Percentiles rank a stretch among this genome's conserved stretches.
These are phyloP conservation scores for Kodamaea ohmeri DNA, from an alignment of 1,139 yeast species.

Conservation along the genomic window DNA sequence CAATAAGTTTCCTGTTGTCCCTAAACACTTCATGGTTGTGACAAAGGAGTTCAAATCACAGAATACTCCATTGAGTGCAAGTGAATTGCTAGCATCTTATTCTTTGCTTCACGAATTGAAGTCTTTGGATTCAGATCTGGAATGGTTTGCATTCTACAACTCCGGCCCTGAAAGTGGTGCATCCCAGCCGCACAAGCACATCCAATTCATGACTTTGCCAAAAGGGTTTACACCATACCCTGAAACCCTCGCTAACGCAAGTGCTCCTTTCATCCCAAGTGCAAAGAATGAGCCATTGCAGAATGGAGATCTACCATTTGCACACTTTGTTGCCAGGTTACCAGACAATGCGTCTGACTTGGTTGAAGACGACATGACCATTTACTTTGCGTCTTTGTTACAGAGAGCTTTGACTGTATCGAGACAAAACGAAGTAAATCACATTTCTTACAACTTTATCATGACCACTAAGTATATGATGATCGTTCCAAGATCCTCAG, in stretches of 20 bases:
- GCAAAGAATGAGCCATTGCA: conserved; percentile 57
- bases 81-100: conserved; percentile 61
- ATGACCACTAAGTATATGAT: conserved; percentile 82
- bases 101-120: conserved; percentile 41
- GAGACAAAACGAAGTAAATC: conserved; percentile 46
- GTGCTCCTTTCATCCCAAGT: conserved; percentile 55
- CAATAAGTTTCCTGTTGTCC: conserved; percentile 83
- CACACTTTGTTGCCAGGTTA: conserved; percentile 74
- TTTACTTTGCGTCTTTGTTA: conserved; percentile 67
- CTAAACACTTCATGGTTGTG: conserved; percentile 73
- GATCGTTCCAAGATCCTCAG: conserved; percentile 71
- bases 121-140: conserved; percentile 21
- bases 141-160: conserved; percentile 77
- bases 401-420: conserved; percentile 67
- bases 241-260: conserved; percentile 46
- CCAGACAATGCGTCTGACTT: conserved; percentile 39
- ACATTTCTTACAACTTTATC: conserved; percentile 71
- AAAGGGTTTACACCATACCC: conserved; percentile 55
- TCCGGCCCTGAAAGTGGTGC: conserved; percentile 89
- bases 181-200: conserved; percentile 87
- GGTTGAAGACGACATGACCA: conserved; percentile 53
- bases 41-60: conserved; percentile 75
- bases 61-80: conserved; percentile 63
- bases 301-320: conserved; percentile 64
- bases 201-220: conserved; percentile 80